phyloP scores from a whole-genome alignment of 1,284 basidiomycete genomes.

The Ceratobasidium sp. region DNA sequence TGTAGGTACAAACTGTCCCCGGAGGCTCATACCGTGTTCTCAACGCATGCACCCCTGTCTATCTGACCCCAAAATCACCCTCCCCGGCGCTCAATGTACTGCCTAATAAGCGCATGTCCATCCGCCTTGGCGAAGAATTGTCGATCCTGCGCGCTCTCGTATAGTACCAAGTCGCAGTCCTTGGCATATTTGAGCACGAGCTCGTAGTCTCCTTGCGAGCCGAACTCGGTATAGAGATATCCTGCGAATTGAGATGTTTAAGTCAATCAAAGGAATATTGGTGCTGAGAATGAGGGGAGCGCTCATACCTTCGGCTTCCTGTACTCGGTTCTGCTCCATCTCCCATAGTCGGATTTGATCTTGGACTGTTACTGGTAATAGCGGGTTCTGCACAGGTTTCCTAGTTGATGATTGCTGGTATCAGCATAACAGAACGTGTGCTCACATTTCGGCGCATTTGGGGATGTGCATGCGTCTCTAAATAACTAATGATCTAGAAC shows the following conservation, averaged over 20 bases:
- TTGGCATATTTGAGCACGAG: conserved; percentile 87
- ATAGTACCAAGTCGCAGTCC: conserved; percentile 82
- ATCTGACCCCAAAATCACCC: conserved; percentile 3
- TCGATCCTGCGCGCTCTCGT: conserved; percentile 74
- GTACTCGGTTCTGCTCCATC: conserved; percentile 91
- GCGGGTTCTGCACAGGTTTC: conserved; percentile 70
- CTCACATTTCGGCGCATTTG: conserved; percentile 95
- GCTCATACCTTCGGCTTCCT: conserved; percentile 80
- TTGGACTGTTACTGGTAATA: conserved; percentile 94
- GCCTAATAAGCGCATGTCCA: conserved; percentile 81
- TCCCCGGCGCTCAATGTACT: conserved; percentile 75
- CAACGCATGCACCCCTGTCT: too few relatives aligned
- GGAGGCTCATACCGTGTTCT: too few relatives aligned
- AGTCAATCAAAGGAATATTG: conserved; percentile 38
- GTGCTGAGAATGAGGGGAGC: conserved; percentile 4
- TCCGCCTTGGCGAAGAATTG: conserved; percentile 86
- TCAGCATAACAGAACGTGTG: conserved; percentile 44
- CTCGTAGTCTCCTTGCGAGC: conserved; percentile 86
- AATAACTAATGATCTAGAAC: conserved; percentile 90
- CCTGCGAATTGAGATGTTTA: conserved; percentile 61
- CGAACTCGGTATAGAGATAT: conserved; percentile 88
- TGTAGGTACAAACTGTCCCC: too few relatives aligned
- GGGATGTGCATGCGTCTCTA: conserved; percentile 93
- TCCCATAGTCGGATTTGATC: conserved; percentile 99
- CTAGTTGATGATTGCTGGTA: background rate